Evolutionary conservation across 2,329 filamentous ascomycete genomes (phyloP), one percentile per base, ranked within the genome.

Genomic region (Pleomassaria siparia): DNA sequence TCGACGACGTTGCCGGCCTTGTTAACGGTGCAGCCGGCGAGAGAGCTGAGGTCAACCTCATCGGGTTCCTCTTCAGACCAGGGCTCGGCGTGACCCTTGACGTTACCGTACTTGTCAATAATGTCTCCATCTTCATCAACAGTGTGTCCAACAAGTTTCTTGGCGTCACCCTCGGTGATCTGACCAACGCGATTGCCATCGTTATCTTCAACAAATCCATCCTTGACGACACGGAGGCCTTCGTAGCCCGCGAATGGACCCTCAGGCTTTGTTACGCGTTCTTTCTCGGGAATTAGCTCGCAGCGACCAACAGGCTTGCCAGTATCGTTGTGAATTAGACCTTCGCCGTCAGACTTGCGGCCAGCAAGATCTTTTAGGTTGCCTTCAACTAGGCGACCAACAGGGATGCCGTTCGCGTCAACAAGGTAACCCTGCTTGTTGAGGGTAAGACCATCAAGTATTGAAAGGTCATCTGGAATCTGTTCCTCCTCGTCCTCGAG

Each of bases 121-220:
- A 95, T 84, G 47, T 94, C 89, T 29, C 89, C 89, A 54, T 95
- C 89, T 52, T 89, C 85, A 47, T 94, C 89, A 15, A 94, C 89
- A 8, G 77, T 62, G 39, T 88, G 86, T 13, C 89, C 89, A 29
- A 85, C 82, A 1, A 95, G 79, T 43, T 78, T 75, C 78, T 89
- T 90, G 28, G 80, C 68, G 45, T 95, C 87, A 2, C 89, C 89
- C 39, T 84, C 81, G 3, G 80, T 76, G 30, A 92, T 79, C 33
- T 85, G 78, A 18, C 89, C 89, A 40, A 94, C 87, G 20, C 87
- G 78, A 53, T 88, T 83, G 28, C 87, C 88, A 79, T 95, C 79
- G 80, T 86, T 69, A 82, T 96, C 80, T 77, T 95, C 79, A 32
- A 89, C 76, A 50, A 83, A 86, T 43, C 86, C 86, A 32, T 87